phyloP scores from a whole-genome alignment of 371 early-diverging fungal genomes.

The Quaeritorhiza haematococci region DNA sequence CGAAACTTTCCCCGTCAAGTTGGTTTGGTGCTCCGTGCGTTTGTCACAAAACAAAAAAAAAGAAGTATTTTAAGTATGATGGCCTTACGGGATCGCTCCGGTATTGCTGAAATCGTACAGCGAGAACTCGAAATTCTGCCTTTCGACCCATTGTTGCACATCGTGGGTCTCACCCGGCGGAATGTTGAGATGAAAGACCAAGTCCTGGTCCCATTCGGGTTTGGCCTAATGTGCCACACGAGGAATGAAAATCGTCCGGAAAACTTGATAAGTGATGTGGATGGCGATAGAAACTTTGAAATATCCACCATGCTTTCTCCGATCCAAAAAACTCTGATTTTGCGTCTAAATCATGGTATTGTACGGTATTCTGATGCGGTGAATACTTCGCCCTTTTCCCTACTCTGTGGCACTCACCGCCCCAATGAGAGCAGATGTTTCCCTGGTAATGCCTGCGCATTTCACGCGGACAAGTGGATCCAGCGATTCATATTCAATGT shows the following conservation, averaged over 20 bases:
- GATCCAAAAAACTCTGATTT: too few relatives aligned
- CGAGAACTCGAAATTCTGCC: slow-evolving; percentile 24
- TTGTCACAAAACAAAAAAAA: too few relatives aligned
- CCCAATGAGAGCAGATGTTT: slow-evolving; percentile 27
- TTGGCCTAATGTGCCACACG: slow-evolving; percentile 2
- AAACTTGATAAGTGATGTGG: background rate
- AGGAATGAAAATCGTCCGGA: background rate
- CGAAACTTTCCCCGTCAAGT: too few relatives aligned
- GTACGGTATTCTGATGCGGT: too few relatives aligned
- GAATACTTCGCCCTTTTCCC: too few relatives aligned
- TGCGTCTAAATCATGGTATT: too few relatives aligned
- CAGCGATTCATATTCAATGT: slow-evolving; percentile 18
- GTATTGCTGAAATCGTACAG: slow-evolving; percentile 25
- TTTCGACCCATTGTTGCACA: slow-evolving; percentile 31
- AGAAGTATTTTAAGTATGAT: too few relatives aligned
- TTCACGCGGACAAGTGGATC: slow-evolving; percentile 29
- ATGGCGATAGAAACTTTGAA: too few relatives aligned
- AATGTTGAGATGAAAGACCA: slow-evolving; percentile 23
- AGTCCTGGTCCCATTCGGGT: slow-evolving; percentile 36
- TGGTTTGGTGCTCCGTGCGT: too few relatives aligned
- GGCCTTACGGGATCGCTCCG: slow-evolving; percentile 17
- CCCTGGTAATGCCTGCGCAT: slow-evolving; percentile 17
- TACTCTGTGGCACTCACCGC: too few relatives aligned
- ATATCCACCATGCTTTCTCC: too few relatives aligned
- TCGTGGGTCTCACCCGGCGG: slow-evolving; percentile 37